Evolutionary conservation across 305 asterid genomes (phyloP), one percentile per base, ranked within the genome.

Genomic region (Fraxinus ornus): DNA sequence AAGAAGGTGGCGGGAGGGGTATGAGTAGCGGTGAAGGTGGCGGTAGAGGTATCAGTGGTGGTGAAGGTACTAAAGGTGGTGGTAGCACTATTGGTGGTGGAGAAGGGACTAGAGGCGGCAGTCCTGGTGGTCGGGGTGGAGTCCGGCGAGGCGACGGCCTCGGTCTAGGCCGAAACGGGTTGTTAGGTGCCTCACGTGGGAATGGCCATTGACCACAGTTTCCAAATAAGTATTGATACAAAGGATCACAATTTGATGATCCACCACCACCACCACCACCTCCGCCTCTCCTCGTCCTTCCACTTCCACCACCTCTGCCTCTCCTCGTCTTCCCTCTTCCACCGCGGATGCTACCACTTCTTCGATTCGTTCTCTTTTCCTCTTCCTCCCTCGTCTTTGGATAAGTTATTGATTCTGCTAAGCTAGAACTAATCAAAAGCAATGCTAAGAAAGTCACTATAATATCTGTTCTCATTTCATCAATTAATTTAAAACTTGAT

Each of bases 171-270:
- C 17, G 82, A 66, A 94, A 93, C 0, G 97, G 98, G 74, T 94
- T 94, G 60, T 82, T 85, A 0, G 89, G 85, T 5, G 94, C 86
- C 75, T 74, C 64, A 26, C 89, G 90, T 5, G 88, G 52, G 35
- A 94, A 94, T 4, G 98, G 96, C 96, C 96, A 94, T 60, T 86
- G 94, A 1, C 96, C 92, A 82, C 98, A 94, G 74, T 35, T 87
- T 36, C 89, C 95, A 81, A 90, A 94, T 24, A 93, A 81, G 78
- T 77, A 93, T 0, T 66, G 80, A 80, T 41, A 94, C 8, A 94
- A 79, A 49, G 98, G 97, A 79, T 94, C 97, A 79, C 98, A 94
- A 77, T 84, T 90, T n/a, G 90, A 80, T 13, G 91, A 55, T 76
- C n/a, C n/a, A n/a, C n/a, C n/a, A n/a, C n/a, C n/a, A n/a, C 86